A percentile compares a stretch with the other conserved stretches of the same genome.
Conservation (phyloP, 202 grass and related monocot genomes). For the Saccharum hybrid region DNA sequence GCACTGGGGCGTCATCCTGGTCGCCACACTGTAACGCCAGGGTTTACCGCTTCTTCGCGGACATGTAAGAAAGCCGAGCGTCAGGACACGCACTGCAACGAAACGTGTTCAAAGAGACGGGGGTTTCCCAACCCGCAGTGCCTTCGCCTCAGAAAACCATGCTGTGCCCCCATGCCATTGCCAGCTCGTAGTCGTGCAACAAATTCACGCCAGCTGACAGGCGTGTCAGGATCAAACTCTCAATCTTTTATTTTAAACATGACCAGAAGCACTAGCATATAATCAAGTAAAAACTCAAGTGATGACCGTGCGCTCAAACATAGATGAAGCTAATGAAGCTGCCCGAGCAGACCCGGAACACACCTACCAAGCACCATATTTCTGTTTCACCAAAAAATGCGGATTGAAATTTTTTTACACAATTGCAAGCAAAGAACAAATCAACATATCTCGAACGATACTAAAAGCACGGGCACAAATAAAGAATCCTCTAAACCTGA, state of each 20-base stretch:
- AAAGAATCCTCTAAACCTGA: constrained; percentile 47
- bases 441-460: constrained; percentile 18
- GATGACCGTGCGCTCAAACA: not conserved
- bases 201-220: not conserved
- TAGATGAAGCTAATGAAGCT: not conserved
- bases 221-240: not conserved
- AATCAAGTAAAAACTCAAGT: not conserved
- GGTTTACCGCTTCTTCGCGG: too few relatives aligned
- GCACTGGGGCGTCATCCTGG: too few relatives aligned
- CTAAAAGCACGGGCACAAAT: constrained; percentile 21
- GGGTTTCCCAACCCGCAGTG: too few relatives aligned
- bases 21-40: too few relatives aligned
- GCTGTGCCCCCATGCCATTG: not conserved
- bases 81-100: too few relatives aligned
- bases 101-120: too few relatives aligned
- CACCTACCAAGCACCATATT: not conserved
- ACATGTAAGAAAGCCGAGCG: too few relatives aligned
- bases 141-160: too few relatives aligned
- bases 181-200: not conserved
- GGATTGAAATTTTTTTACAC: constrained; percentile 38
- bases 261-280: not conserved
- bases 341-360: not conserved
- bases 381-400: not conserved
- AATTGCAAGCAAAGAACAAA: constrained; percentile 40
- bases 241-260: not conserved